Conservation (phyloP, 495 filamentous ascomycete genomes). For the Aspergillus bridgeri region DNA sequence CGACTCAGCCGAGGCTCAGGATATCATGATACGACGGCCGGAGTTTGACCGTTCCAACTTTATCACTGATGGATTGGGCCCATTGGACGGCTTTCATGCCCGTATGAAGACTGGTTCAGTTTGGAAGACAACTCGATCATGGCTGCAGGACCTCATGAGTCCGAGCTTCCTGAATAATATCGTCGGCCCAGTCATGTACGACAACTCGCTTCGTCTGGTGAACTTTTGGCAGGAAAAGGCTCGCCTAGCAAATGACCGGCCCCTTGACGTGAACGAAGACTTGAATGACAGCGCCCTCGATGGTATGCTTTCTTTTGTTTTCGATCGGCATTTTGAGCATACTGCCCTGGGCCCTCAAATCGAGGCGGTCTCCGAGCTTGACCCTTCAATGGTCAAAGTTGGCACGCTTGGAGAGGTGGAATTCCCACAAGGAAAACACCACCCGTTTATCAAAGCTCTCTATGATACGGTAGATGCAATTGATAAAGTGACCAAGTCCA, state of each 20-base stretch:
- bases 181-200: background rate
- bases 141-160: slow-evolving; percentile 1
- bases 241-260: background rate
- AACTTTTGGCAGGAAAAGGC: background rate
- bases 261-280: background rate
- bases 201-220: background rate
- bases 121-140: background rate
- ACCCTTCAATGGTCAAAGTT: background rate
- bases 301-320: background rate
- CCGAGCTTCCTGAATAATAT: background rate
- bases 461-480: no score
- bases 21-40: slow-evolving; percentile 37
- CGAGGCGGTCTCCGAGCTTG: background rate
- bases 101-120: background rate
- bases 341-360: background rate
- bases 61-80: slow-evolving; percentile 19
- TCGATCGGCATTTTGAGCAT: background rate
- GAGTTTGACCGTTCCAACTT: slow-evolving; percentile 9
- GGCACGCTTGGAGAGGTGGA: background rate
- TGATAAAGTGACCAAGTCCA: no score
- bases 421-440: background rate
- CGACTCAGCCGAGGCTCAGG: slow-evolving; percentile 37
- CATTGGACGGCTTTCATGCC: background rate
- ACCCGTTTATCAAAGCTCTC: background rate
- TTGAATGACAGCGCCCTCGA: background rate